These are phyloP conservation scores for Plectranthus barbatus DNA, from an alignment of 257 asterid genomes.

Conservation along the genomic window DNA sequence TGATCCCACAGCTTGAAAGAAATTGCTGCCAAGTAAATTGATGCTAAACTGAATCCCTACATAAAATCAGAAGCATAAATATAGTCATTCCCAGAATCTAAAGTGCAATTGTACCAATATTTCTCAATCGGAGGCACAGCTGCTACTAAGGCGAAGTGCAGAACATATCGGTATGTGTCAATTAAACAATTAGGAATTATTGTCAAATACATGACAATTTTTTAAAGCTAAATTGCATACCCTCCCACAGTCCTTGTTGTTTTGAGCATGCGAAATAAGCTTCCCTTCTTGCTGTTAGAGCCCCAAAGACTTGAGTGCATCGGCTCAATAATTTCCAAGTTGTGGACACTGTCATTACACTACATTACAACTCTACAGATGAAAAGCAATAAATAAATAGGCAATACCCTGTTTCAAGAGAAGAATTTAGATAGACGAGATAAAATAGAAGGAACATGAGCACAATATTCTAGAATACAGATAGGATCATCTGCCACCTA, in stretches of 20 bases:
- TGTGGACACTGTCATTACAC: slow-evolving; percentile 70
- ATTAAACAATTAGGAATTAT: background rate
- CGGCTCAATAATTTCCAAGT: slow-evolving; percentile 91
- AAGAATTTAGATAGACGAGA: background rate
- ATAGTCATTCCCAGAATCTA: background rate
- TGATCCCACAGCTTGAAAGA: background rate
- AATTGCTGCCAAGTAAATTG: background rate
- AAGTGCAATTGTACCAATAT: background rate
- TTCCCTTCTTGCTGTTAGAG: slow-evolving; percentile 69
- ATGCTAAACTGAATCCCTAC: background rate
- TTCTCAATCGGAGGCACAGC: background rate
- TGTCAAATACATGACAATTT: slow-evolving; percentile 9
- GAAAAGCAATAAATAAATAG: background rate
- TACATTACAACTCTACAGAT: background rate
- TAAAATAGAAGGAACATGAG: background rate
- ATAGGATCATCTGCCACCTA: background rate
- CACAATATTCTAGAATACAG: background rate
- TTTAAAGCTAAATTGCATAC: slow-evolving; percentile 36
- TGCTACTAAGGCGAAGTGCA: slow-evolving; percentile 6
- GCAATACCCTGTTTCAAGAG: slow-evolving; percentile 6
- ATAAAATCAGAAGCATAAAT: background rate
- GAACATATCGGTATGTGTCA: slow-evolving; percentile 12
- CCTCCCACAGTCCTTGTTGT: slow-evolving; percentile 94
- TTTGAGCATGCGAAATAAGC: slow-evolving; percentile 94
- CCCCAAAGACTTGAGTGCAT: slow-evolving; percentile 75